These are phyloP conservation scores for Luzula sylvatica DNA, from an alignment of 176 grass and related monocot species.

Conservation along the genomic window DNA sequence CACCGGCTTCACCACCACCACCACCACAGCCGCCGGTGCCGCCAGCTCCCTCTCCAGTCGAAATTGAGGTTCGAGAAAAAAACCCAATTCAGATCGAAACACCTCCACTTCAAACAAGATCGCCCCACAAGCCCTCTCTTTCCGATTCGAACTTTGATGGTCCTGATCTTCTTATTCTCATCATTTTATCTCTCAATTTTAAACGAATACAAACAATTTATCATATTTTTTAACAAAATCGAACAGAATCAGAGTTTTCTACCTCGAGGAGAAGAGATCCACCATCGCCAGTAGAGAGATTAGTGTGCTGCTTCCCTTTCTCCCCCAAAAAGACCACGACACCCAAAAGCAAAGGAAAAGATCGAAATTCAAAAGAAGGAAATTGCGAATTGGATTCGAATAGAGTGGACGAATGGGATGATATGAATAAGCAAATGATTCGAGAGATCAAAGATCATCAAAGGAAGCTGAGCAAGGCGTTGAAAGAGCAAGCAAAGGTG, in stretches of 20 bases:
- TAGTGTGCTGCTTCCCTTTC: conserved; percentile 69
- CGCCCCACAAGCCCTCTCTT: too few species aligned
- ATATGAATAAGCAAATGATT: conserved; percentile 33
- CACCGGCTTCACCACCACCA: neutral
- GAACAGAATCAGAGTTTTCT: conserved; percentile 12
- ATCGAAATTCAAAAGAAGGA: conserved; percentile 5
- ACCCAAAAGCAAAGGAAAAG: conserved; percentile 21
- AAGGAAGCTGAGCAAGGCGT: conserved; percentile 60
- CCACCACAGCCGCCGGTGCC: neutral
- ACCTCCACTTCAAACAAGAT: too few species aligned
- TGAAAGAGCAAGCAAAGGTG: conserved; percentile 70
- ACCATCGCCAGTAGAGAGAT: conserved; percentile 26
- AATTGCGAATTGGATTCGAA: conserved; percentile 14
- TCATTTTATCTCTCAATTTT: too few species aligned
- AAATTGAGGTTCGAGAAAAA: too few species aligned
- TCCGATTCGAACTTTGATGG: too few species aligned
- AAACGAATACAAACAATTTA: too few species aligned
- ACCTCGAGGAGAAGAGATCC: conserved; percentile 3
- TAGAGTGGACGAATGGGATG: conserved; percentile 40
- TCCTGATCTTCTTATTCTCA: too few species aligned
- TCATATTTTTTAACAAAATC: neutral
- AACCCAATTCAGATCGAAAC: too few species aligned
- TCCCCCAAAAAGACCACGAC: conserved; percentile 39
- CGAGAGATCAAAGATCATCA: conserved; percentile 59
- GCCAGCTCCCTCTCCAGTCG: neutral